phyloP scores from a whole-genome alignment of 345 rosid species.

The Ceriops tagal region DNA sequence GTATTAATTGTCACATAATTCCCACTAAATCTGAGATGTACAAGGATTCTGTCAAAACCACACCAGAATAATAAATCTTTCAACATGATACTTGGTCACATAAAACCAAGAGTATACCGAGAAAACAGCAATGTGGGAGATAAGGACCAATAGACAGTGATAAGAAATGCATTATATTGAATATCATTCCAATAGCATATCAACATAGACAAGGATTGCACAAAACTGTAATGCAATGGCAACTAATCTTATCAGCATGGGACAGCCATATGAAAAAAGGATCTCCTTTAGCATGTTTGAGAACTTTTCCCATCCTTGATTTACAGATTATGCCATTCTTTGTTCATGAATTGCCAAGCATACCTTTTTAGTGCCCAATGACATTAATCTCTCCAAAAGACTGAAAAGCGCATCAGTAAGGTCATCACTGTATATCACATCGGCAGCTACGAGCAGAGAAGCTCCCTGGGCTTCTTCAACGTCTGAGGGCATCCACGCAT shows the following conservation, averaged over 20 bases:
- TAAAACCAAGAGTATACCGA: too few species aligned
- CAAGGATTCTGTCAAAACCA: background rate
- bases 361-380: slow-evolving; percentile 43
- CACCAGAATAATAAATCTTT: background rate
- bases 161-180: too few species aligned
- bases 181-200: background rate
- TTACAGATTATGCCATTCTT: background rate
- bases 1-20: background rate
- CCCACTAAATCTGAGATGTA: background rate
- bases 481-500: slow-evolving; percentile 46
- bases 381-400: slow-evolving; percentile 47
- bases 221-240: too few species aligned
- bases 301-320: background rate
- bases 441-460: slow-evolving; percentile 60
- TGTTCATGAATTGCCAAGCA: background rate
- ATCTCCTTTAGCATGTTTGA: background rate
- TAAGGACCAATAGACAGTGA: too few species aligned
- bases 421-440: slow-evolving; percentile 64
- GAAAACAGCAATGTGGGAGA: too few species aligned
- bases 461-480: slow-evolving; percentile 49
- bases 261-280: too few species aligned
- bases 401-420: slow-evolving; percentile 52
- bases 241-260: too few species aligned
- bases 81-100: too few species aligned
- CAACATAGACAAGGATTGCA: background rate